Conservation (phyloP, 2,329 filamentous ascomycete species). For the Alternaria rosae region DNA sequence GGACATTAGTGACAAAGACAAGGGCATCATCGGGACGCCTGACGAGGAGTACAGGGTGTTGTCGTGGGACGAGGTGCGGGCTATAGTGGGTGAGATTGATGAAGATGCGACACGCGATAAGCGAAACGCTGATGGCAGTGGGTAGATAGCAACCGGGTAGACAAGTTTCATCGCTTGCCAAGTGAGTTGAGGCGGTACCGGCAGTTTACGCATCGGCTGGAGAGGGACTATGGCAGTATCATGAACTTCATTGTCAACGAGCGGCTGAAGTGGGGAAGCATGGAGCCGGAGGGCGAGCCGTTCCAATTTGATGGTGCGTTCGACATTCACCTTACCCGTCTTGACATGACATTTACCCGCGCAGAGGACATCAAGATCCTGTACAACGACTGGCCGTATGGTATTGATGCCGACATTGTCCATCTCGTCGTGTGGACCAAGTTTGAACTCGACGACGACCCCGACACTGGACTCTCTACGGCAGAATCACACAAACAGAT, state of each 20-base stretch:
- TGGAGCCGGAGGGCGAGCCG: slow-evolving; percentile 51
- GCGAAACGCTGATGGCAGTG: slow-evolving; percentile 10
- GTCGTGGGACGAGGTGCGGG: slow-evolving; percentile 73
- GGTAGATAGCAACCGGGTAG: slow-evolving; percentile 70
- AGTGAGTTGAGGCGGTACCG: slow-evolving; percentile 81
- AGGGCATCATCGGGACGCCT: slow-evolving; percentile 71
- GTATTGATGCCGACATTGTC: slow-evolving; percentile 76
- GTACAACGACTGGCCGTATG: slow-evolving; percentile 95
- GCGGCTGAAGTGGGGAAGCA: slow-evolving; percentile 71
- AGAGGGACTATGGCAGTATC: slow-evolving; percentile 74
- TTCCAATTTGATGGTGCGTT: slow-evolving; percentile 49
- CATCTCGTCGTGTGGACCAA: slow-evolving; percentile 95
- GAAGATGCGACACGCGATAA: neutral
- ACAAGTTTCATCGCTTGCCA: slow-evolving; percentile 78
- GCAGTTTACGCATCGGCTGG: slow-evolving; percentile 70
- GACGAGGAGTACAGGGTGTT: slow-evolving; percentile 70
- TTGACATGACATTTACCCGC: slow-evolving; percentile 16
- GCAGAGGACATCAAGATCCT: slow-evolving; percentile 74
- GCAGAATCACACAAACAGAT: slow-evolving; percentile 69
- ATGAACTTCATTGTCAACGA: slow-evolving; percentile 77
- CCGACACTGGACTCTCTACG: slow-evolving; percentile 71
- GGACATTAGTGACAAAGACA: slow-evolving; percentile 71
- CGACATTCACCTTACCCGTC: neutral
- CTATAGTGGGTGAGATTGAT: slow-evolving; percentile 56
- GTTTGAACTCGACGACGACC: slow-evolving; percentile 77